Percentiles rank a stretch among this genome's conserved stretches.
Evolutionary conservation across 345 rosid species (phyloP).

Genomic region (Abelmoschus esculentus): DNA sequence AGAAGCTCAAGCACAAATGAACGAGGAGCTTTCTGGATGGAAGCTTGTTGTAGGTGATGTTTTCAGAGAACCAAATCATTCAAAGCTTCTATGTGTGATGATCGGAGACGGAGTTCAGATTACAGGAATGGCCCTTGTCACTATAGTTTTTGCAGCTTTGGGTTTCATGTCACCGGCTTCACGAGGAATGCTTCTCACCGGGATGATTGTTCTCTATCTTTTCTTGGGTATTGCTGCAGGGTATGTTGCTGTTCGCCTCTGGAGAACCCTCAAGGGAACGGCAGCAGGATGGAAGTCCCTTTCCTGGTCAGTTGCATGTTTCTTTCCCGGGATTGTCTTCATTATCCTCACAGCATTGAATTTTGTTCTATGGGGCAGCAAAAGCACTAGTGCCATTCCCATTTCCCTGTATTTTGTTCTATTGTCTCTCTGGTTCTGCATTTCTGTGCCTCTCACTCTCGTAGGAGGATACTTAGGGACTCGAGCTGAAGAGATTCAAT

Average conservation of each 20-base stretch:
- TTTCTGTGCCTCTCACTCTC: slow-evolving; percentile 72
- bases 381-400: slow-evolving; percentile 73
- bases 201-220: slow-evolving; percentile 74
- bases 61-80: slow-evolving; percentile 64
- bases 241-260: slow-evolving; percentile 59
- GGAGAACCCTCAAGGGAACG: slow-evolving; percentile 73
- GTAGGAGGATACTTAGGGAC: slow-evolving; percentile 73
- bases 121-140: slow-evolving; percentile 72
- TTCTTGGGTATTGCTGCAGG: slow-evolving; percentile 70
- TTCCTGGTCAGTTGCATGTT: slow-evolving; percentile 64
- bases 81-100: slow-evolving; percentile 75
- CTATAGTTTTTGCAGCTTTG: slow-evolving; percentile 67
- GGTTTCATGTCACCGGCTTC: slow-evolving; percentile 89
- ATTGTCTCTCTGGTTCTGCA: slow-evolving; percentile 76
- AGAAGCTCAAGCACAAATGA: slow-evolving; percentile 84
- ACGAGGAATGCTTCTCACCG: slow-evolving; percentile 77
- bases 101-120: slow-evolving; percentile 71
- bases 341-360: slow-evolving; percentile 59
- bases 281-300: slow-evolving; percentile 72
- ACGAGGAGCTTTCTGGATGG: slow-evolving; percentile 86
- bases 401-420: slow-evolving; percentile 63
- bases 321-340: slow-evolving; percentile 79
- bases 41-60: slow-evolving; percentile 88
- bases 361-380: slow-evolving; percentile 72
- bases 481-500: slow-evolving; percentile 52